Percentiles rank a stretch among this genome's conserved stretches.
Conservation (phyloP, 1,139 yeast species). For the Hyphopichia buzzinii region DNA sequence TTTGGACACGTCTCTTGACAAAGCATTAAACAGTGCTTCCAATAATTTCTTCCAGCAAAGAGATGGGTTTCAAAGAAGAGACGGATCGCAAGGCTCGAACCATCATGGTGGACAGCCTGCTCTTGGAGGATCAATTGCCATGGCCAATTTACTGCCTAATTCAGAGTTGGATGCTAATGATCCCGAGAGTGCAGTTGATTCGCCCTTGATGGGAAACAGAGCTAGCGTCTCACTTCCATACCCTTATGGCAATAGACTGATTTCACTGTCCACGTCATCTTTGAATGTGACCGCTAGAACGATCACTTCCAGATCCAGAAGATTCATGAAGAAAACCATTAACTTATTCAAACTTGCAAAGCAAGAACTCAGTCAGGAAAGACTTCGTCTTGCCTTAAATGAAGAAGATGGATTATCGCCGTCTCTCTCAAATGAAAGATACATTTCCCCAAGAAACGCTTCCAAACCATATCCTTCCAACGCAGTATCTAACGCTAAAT, state of each 20-base stretch:
- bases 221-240: constrained; percentile 2
- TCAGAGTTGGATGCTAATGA: constrained; percentile 5
- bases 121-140: constrained; percentile 24
- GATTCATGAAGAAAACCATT: constrained; percentile 14
- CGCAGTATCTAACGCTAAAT: constrained; percentile 91
- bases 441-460: constrained; percentile 38
- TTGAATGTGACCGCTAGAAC: constrained; percentile 15
- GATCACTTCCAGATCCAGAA: constrained; percentile 13
- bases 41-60: constrained; percentile 24
- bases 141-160: constrained; percentile 17
- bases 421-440: constrained; percentile 23
- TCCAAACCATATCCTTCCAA: constrained; percentile 57
- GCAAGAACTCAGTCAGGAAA: constrained; percentile 26
- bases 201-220: constrained; percentile 26
- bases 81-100: constrained; percentile 24
- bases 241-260: constrained; percentile 16
- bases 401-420: constrained; percentile 4
- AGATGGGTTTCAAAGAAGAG: constrained; percentile 14
- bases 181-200: constrained; percentile 9
- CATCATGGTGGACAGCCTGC: constrained; percentile 1
- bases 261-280: constrained; percentile 21
- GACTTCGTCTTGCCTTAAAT: constrained; percentile 12
- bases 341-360: constrained; percentile 26
- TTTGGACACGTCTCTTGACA: constrained; percentile 42
- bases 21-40: constrained; percentile 41